Conservation (phyloP, 352 stramenopile genomes). For the Phytopythium chamaehyphon region DNA sequence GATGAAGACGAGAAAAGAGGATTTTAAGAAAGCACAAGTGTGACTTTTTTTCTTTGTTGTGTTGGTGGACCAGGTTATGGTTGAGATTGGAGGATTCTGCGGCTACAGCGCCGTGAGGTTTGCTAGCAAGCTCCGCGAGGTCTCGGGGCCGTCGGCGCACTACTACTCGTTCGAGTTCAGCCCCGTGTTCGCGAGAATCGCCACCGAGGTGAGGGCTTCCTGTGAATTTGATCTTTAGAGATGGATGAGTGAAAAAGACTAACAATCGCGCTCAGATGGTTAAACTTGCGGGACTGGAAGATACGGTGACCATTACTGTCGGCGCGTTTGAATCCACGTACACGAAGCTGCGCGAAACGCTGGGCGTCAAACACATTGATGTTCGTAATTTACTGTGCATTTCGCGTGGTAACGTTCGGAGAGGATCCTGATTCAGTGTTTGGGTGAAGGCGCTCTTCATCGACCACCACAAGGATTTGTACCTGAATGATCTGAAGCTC, state of each 20-base stretch:
- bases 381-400: neutral
- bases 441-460: constrained; percentile 35
- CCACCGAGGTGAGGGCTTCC: constrained; percentile 27
- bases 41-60: no score
- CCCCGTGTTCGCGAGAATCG: constrained; percentile 24
- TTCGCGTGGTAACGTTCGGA: neutral
- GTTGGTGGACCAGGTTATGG: constrained; percentile 26
- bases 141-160: constrained; percentile 13
- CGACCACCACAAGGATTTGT: constrained; percentile 29
- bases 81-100: constrained; percentile 30
- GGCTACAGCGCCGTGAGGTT: constrained; percentile 51
- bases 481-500: constrained; percentile 26
- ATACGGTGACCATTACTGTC: constrained; percentile 30
- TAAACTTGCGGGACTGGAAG: constrained; percentile 21
- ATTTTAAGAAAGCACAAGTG: no score
- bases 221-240: neutral
- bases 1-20: no score
- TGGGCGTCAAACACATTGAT: constrained; percentile 26
- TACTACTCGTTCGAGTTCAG: constrained; percentile 50
- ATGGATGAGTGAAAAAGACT: no score
- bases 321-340: constrained; percentile 28
- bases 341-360: constrained; percentile 14
- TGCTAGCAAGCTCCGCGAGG: constrained; percentile 20
- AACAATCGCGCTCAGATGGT: no score
- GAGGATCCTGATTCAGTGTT: neutral